Evolutionary conservation across 2,329 filamentous ascomycete genomes (phyloP), one percentile per base, ranked within the genome.

Genomic region (Aureobasidium sp.): DNA sequence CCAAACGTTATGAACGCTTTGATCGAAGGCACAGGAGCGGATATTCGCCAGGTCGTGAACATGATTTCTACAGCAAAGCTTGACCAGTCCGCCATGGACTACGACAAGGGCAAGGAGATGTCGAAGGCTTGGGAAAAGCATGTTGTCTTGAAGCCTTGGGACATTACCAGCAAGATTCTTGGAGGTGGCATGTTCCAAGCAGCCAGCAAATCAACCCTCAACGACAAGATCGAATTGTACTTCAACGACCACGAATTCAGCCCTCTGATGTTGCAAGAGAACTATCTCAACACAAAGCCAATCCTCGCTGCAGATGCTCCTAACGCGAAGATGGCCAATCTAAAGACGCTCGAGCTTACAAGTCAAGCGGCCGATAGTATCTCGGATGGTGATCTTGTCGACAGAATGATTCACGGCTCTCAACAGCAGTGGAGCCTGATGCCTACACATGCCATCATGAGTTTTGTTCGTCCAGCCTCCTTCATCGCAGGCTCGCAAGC

Each of bases 191-290:
- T 97, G 75, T 99, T 97, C 75, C 83, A 89, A 27, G 83, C 87
- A 5, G 85, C 87, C 55, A 95, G 91, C 76, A 95, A 90, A 67
- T 81, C 90, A 3, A 96, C 91, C 0, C 79, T 99, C 39, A 97
- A 97, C 72, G 93, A 99, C 74, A 99, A 99, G 80, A 94, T 95
- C 65, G 93, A 99, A 76, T 84, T 99, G 1, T 99, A 99, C 75
- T 99, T 99, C 81, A 97, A 99, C 74, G 94, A 99, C 70, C 94
- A 99, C 71, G 94, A 99, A 70, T 96, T 97, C 77, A 97, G 92
- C 70, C 94, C 87, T 71, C 80, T 99, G 59, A 97, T 99, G 94
- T 86, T 99, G 51, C 94, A 99, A 73, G 95, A 99, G 74, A 99
- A 99, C 72, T 99, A 99, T 69, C 81, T 99, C 13, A 88, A 86